These are phyloP conservation scores for Sextonia rubra DNA, from an alignment of 164 flowering plant genomes.

Conservation along the genomic window DNA sequence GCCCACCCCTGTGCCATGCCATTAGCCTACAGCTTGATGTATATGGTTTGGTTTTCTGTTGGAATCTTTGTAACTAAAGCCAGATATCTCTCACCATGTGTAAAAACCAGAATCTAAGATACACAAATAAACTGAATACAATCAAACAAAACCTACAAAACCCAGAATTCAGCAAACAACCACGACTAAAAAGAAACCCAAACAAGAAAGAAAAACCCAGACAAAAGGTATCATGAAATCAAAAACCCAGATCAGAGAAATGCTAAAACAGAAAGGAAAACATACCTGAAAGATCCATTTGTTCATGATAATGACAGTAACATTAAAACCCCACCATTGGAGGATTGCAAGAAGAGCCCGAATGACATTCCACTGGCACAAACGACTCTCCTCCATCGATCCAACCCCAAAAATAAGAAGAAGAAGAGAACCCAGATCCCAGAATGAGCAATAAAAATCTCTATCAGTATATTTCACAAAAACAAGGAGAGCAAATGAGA, in stretches of 20 bases:
- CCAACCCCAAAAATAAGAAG: neutral
- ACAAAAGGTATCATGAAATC: too few relatives aligned
- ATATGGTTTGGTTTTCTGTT: neutral
- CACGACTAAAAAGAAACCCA: neutral
- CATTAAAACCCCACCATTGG: conserved; percentile 98
- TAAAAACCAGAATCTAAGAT: neutral
- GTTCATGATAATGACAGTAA: conserved; percentile 94
- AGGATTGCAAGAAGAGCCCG: conserved; percentile 80
- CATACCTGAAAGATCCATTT: conserved; percentile 99
- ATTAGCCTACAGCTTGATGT: neutral
- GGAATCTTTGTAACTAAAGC: neutral
- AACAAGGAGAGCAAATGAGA: too few relatives aligned
- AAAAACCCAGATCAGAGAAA: neutral
- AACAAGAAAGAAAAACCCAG: too few relatives aligned
- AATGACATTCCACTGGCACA: conserved; percentile 64
- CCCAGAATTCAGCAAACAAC: neutral
- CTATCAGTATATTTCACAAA: too few relatives aligned
- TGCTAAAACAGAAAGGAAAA: too few relatives aligned
- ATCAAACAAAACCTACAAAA: neutral
- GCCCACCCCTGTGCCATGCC: too few relatives aligned
- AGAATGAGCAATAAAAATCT: neutral
- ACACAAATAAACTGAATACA: neutral
- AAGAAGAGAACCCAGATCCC: neutral
- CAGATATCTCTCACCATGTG: too few relatives aligned
- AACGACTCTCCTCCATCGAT: conserved; percentile 64